Evolutionary conservation across 345 rosid species (phyloP), one percentile per base, ranked within the genome.

Genomic region (Citrus glauca): DNA sequence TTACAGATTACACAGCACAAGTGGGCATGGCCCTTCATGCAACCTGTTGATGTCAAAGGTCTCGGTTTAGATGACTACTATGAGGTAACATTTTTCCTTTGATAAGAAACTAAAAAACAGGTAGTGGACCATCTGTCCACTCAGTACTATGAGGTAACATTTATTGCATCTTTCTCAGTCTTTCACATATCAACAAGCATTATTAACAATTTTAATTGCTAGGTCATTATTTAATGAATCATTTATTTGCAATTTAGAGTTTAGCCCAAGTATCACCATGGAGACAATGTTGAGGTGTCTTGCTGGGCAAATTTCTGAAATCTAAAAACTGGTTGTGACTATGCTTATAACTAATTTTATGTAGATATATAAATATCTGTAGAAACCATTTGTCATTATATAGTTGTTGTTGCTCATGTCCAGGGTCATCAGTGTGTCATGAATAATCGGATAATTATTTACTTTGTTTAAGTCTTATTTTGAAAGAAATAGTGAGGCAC

Each of bases 21-120:
- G 86, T 91, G 91, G 87, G 98, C 97, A 20, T 86, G 89, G 92
- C 99, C 98, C 3, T 96, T 96, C 82, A 83, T 84, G 95, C 87
- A 94, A 74, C 97, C 99, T 64, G 99, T 96, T 48, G 93, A 95
- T 83, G 99, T 91, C 45, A 86, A 87, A 83, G 90, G 93, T 76
- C 97, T 92, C 86, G 93, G 93, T 76, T 85, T 95, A 79, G 76
- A 91, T 84, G 99, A 93, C 84, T 95, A 95, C 85, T 93, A 81
- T 74, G 86, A 92, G 97, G 96, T 90, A 85, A 81, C 2, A n/a
- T 33, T 76, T 72, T 45, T 13, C 5, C 17, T 45, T 42, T 42
- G 48, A 42, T 45, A 45, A 3, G 50, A 45, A 42, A 45, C 50
- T 45, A 11, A 45, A 45, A 45, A 45, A 45, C 16, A 45, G 4